These are phyloP conservation scores for Porcisia hertigi DNA, from an alignment of 208 protist genomes.

Conservation along the genomic window DNA sequence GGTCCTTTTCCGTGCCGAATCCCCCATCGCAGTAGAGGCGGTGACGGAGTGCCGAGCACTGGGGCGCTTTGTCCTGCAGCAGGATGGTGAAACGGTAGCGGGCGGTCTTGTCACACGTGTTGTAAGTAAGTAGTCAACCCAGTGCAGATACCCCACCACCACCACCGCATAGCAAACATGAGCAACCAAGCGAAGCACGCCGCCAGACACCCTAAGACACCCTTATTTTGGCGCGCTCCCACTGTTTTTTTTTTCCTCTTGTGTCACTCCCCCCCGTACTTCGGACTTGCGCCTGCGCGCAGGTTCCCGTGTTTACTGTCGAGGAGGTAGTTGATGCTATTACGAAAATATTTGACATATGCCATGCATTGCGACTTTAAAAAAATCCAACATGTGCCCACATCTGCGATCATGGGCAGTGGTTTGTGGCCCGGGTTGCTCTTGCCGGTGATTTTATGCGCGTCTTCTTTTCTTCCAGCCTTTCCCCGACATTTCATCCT, in stretches of 20 bases:
- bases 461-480: neutral
- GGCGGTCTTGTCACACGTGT: conserved; percentile 73
- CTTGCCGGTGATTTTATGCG: neutral
- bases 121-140: conserved; percentile 16
- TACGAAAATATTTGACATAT: neutral
- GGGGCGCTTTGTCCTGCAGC: conserved; percentile 81
- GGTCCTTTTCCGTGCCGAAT: conserved; percentile 59
- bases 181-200: neutral
- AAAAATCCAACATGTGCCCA: no score
- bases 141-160: neutral
- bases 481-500: conserved; percentile 9
- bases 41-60: conserved; percentile 73
- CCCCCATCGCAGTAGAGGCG: conserved; percentile 63
- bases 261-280: no score
- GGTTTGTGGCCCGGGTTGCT: no score
- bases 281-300: neutral
- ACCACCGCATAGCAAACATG: neutral
- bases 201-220: neutral
- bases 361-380: no score
- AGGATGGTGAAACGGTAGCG: conserved; percentile 78
- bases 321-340: no score
- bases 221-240: neutral
- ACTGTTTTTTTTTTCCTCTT: neutral
- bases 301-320: no score
- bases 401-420: neutral